phyloP scores from a whole-genome alignment of 2,329 filamentous ascomycete genomes.

The Neofusicoccum sp. region DNA sequence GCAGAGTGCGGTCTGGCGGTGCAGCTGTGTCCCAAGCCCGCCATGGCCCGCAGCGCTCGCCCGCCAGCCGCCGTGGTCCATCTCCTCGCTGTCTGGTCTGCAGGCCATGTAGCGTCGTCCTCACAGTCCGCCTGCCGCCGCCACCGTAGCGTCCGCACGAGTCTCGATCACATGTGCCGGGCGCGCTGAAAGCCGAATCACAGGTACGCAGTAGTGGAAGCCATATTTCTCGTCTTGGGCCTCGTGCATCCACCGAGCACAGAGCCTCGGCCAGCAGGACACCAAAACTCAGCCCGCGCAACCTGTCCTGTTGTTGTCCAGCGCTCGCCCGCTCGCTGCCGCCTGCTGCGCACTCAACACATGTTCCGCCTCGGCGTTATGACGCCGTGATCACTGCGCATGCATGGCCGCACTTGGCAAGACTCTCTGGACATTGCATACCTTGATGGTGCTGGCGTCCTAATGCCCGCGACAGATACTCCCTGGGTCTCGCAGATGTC shows the following conservation, averaged over 20 bases:
- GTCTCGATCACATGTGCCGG: slow-evolving; percentile 17
- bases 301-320: slow-evolving; percentile 13
- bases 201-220: background rate
- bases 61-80: background rate
- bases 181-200: slow-evolving; percentile 9
- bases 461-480: slow-evolving; percentile 33
- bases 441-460: slow-evolving; percentile 15
- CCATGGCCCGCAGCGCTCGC: background rate
- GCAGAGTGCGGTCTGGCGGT: background rate
- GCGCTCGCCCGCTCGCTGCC: background rate
- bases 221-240: slow-evolving; percentile 14
- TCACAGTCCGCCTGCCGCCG: background rate
- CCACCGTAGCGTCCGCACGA: background rate
- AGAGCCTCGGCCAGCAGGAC: slow-evolving; percentile 17
- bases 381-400: slow-evolving; percentile 23
- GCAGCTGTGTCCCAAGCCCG: background rate
- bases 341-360: slow-evolving; percentile 3
- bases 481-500: slow-evolving; percentile 48
- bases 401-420: slow-evolving; percentile 49
- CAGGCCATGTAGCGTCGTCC: slow-evolving; percentile 1
- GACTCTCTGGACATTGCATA: slow-evolving; percentile 24
- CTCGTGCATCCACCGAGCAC: slow-evolving; percentile 11
- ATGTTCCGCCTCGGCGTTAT: slow-evolving; percentile 20
- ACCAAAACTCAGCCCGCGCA: background rate
- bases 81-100: background rate